These are phyloP conservation scores for Chlorella sp. DNA, from an alignment of 139 green algal species.

Conservation along the genomic window DNA sequence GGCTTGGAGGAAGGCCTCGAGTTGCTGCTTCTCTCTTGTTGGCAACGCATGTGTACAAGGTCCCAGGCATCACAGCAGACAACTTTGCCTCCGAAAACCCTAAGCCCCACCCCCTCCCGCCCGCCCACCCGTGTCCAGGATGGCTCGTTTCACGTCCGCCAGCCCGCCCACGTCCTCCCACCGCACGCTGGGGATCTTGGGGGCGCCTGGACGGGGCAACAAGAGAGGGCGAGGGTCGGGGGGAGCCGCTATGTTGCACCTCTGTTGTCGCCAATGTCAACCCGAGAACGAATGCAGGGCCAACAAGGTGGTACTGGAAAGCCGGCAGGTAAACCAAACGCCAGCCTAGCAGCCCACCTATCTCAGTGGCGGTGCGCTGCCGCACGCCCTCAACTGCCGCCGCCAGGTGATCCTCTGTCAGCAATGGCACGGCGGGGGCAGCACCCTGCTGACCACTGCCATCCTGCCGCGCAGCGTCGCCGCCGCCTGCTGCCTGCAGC, in stretches of 20 bases:
- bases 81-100: neutral
- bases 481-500: neutral
- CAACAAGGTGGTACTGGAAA: too few relatives aligned
- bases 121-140: slow-evolving; percentile 79
- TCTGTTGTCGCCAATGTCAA: too few relatives aligned
- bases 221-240: neutral
- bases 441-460: neutral
- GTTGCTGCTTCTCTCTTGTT: too few relatives aligned
- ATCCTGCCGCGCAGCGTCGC: neutral
- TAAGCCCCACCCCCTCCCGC: neutral
- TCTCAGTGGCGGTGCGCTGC: slow-evolving; percentile 69
- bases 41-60: too few relatives aligned
- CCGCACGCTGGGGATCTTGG: slow-evolving; percentile 73
- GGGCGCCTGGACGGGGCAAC: slow-evolving; percentile 37
- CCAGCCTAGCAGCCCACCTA: slow-evolving; percentile 33
- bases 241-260: too few relatives aligned
- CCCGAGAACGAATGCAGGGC: too few relatives aligned
- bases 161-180: slow-evolving; percentile 96
- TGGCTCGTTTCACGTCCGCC: slow-evolving; percentile 82
- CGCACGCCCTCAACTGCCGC: slow-evolving; percentile 62
- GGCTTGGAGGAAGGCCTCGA: too few relatives aligned
- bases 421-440: neutral
- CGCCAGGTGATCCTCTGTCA: slow-evolving; percentile 44
- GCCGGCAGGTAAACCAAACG: too few relatives aligned
- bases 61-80: too few relatives aligned